Conservation (phyloP, 495 filamentous ascomycete genomes). For the Lichina pygmaea region DNA sequence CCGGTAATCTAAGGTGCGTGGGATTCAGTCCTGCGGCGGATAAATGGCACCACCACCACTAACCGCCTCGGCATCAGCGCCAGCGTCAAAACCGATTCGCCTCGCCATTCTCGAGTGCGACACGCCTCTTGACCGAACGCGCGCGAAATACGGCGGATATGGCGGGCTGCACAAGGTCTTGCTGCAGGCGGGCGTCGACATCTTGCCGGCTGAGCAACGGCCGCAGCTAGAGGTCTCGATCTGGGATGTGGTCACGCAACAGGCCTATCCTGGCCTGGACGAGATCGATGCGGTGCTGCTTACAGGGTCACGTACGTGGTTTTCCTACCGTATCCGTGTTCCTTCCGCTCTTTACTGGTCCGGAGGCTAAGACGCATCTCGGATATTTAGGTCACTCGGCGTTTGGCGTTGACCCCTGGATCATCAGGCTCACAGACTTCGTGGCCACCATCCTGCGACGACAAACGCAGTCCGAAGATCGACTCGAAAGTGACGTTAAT, state of each 20-base stretch:
- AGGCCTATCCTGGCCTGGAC: conserved; percentile 38
- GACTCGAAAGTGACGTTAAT: no score
- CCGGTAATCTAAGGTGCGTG: no score
- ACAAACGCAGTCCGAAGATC: neutral
- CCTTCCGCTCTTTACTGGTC: no score
- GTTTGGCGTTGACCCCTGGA: conserved; percentile 51
- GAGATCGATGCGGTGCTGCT: conserved; percentile 62
- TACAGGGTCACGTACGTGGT: conserved; percentile 32
- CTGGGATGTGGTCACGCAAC: conserved; percentile 38
- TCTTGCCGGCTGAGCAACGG: conserved; percentile 8
- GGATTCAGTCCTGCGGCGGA: no score
- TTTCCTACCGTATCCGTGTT: neutral
- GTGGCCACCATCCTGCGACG: conserved; percentile 28
- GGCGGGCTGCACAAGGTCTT: conserved; percentile 42
- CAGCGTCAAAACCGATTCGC: conserved; percentile 25
- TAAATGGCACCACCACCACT: neutral
- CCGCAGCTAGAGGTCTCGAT: conserved; percentile 27
- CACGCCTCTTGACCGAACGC: conserved; percentile 27
- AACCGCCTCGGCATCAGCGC: conserved; percentile 8
- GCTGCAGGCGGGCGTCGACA: conserved; percentile 22
- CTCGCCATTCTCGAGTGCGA: conserved; percentile 73
- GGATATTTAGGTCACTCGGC: conserved; percentile 19
- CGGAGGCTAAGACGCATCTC: no score
- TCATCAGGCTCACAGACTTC: conserved; percentile 45
- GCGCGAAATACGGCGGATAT: conserved; percentile 43